Conservation (phyloP, 1,139 yeast genomes). For the Eremothecium gossypii region DNA sequence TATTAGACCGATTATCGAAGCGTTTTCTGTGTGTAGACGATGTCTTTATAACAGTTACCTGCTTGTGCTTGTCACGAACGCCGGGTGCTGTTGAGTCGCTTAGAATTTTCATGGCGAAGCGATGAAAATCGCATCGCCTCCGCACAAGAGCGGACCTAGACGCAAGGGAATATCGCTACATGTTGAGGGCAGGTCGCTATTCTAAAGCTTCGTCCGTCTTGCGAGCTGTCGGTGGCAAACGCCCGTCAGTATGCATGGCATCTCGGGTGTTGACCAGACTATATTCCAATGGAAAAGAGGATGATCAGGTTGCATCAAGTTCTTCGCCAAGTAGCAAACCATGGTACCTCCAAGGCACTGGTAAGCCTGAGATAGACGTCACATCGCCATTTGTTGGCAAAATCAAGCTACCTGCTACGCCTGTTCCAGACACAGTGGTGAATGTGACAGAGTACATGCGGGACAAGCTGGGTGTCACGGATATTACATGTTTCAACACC, state of each 20-base stretch:
- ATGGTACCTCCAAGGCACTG: slow-evolving; percentile 23
- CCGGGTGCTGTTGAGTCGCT: too few species aligned
- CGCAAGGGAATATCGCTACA: too few species aligned
- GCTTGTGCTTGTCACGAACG: too few species aligned
- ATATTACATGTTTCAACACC: slow-evolving; percentile 51
- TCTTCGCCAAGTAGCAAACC: slow-evolving; percentile 12
- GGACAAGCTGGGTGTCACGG: slow-evolving; percentile 54
- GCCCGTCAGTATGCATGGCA: too few species aligned
- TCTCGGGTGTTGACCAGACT: too few species aligned
- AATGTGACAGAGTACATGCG: slow-evolving; percentile 41
- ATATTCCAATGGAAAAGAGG: not conserved
- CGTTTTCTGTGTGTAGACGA: not conserved
- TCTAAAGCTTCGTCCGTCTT: too few species aligned
- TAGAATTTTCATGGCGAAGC: too few species aligned
- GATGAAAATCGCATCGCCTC: too few species aligned
- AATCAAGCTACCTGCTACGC: slow-evolving; percentile 36
- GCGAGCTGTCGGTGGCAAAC: too few species aligned
- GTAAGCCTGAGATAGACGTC: slow-evolving; percentile 1
- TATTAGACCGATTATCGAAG: not conserved
- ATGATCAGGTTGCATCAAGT: not conserved
- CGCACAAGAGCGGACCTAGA: too few species aligned
- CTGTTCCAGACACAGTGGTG: slow-evolving; percentile 44
- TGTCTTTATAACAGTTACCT: too few species aligned
- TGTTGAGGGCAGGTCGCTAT: too few species aligned
- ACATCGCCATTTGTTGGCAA: slow-evolving; percentile 7